Evolutionary conservation across 768 basidiomycete genomes (phyloP).

Genomic region (Termitomyces heimii): DNA sequence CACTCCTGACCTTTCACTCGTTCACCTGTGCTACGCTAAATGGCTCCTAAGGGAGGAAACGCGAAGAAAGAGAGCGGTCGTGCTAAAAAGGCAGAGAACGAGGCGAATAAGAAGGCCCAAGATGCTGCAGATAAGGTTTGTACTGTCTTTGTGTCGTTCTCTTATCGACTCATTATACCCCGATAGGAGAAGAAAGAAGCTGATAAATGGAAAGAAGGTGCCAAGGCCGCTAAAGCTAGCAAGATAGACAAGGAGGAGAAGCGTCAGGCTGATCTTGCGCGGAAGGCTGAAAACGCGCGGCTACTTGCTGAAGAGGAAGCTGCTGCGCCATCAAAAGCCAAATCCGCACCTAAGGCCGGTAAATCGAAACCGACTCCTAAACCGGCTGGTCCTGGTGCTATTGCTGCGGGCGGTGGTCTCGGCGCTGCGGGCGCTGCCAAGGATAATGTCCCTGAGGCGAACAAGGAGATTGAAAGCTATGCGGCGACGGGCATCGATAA

Average conservation of each 20-base stretch:
- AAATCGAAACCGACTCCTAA: slow-evolving; percentile 50
- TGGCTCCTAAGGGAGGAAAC: slow-evolving; percentile 88
- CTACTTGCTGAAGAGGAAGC: slow-evolving; percentile 89
- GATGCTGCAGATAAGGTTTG: slow-evolving; percentile 56
- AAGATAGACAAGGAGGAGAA: slow-evolving; percentile 78
- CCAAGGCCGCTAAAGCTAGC: slow-evolving; percentile 52
- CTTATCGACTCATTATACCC: neutral
- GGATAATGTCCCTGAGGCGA: slow-evolving; percentile 18
- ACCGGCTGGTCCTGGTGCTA: slow-evolving; percentile 81
- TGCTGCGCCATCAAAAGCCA: slow-evolving; percentile 46
- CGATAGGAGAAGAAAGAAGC: slow-evolving; percentile 68
- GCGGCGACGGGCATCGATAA: slow-evolving; percentile 87
- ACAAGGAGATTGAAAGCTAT: slow-evolving; percentile 56
- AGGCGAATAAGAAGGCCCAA: slow-evolving; percentile 68
- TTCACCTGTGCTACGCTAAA: slow-evolving; percentile 25
- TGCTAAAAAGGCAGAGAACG: slow-evolving; percentile 91
- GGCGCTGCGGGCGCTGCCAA: slow-evolving; percentile 16
- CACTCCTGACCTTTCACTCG: neutral
- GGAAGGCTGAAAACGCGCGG: slow-evolving; percentile 83
- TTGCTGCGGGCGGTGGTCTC: slow-evolving; percentile 65
- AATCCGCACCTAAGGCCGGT: slow-evolving; percentile 58
- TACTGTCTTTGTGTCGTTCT: neutral
- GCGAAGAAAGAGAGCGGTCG: slow-evolving; percentile 89
- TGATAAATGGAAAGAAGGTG: slow-evolving; percentile 57
- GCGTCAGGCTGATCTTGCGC: slow-evolving; percentile 71